phyloP scores from a whole-genome alignment of 306 rosid species.

The Oxytropis ochrocephala region DNA sequence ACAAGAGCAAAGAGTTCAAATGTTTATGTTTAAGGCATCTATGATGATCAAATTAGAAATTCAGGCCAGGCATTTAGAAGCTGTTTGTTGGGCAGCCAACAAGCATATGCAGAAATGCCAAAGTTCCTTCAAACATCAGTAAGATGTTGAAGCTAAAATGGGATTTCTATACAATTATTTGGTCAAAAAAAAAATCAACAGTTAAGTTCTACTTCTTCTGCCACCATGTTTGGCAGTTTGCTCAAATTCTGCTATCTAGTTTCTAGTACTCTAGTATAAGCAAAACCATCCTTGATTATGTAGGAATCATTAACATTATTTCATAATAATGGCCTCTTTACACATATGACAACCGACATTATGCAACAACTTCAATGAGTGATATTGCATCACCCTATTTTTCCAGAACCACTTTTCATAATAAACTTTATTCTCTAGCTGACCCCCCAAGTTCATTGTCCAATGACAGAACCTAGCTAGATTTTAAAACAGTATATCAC shows the following conservation, averaged over 20 bases:
- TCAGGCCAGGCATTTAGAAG: not conserved
- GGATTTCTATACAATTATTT: too few species aligned
- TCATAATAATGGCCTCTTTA: not conserved
- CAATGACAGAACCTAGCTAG: not conserved
- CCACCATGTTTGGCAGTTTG: not conserved
- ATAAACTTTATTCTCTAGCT: not conserved
- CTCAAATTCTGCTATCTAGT: too few species aligned
- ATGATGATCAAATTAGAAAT: not conserved
- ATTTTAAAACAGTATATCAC: constrained; percentile 5
- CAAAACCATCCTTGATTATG: not conserved
- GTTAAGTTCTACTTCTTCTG: not conserved
- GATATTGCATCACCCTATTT: not conserved
- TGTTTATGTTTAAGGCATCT: too few species aligned
- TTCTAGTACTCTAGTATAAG: too few species aligned
- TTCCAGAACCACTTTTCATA: not conserved
- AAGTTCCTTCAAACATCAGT: not conserved
- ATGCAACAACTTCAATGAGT: not conserved
- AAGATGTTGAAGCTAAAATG: not conserved
- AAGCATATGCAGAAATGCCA: not conserved
- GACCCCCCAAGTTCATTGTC: not conserved
- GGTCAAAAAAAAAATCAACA: not conserved
- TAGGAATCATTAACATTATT: not conserved
- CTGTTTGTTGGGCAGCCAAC: not conserved
- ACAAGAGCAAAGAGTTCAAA: not conserved
- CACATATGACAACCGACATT: not conserved